Evolutionary conservation across 352 stramenopile species (phyloP).

Genomic region (Lagenidium giganteum): DNA sequence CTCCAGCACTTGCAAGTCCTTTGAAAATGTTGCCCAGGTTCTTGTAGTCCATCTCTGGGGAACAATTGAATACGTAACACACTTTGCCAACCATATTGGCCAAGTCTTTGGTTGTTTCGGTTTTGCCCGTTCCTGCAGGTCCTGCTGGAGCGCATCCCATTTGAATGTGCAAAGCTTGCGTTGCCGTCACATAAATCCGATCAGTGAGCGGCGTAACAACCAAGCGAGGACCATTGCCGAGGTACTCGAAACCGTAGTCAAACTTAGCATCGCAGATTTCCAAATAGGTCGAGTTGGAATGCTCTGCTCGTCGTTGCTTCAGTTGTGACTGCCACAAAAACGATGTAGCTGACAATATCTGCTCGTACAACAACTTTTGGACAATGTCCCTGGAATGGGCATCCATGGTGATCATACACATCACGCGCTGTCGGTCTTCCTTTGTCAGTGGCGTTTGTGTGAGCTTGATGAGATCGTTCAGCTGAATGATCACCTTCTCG

Average conservation of each 20-base stretch:
- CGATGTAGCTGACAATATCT: slow-evolving; percentile 56
- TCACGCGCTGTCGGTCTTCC: slow-evolving; percentile 88
- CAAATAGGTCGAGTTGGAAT: slow-evolving; percentile 49
- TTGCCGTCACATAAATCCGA: slow-evolving; percentile 94
- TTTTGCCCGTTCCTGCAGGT: slow-evolving; percentile 90
- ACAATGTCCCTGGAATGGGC: slow-evolving; percentile 90
- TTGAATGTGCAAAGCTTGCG: slow-evolving; percentile 92
- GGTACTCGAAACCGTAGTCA: slow-evolving; percentile 94
- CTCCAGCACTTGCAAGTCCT: slow-evolving; percentile 86
- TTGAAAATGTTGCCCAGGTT: slow-evolving; percentile 96
- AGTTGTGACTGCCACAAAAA: slow-evolving; percentile 95
- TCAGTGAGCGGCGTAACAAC: slow-evolving; percentile 94
- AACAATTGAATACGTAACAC: slow-evolving; percentile 95
- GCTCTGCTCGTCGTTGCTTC: slow-evolving; percentile 64
- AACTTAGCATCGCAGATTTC: slow-evolving; percentile 92
- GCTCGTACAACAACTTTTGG: slow-evolving; percentile 86
- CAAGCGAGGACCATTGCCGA: slow-evolving; percentile 90
- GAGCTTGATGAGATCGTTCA: slow-evolving; percentile 91
- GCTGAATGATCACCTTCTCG: slow-evolving; percentile 84
- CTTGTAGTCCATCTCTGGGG: slow-evolving; percentile 95
- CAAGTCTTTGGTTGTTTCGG: slow-evolving; percentile 94
- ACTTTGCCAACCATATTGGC: slow-evolving; percentile 90
- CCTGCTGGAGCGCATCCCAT: slow-evolving; percentile 94
- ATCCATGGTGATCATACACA: slow-evolving; percentile 95
- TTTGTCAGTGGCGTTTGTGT: slow-evolving; percentile 80